phyloP scores from a whole-genome alignment of 139 green algal species.

The Asterochloris erici region DNA sequence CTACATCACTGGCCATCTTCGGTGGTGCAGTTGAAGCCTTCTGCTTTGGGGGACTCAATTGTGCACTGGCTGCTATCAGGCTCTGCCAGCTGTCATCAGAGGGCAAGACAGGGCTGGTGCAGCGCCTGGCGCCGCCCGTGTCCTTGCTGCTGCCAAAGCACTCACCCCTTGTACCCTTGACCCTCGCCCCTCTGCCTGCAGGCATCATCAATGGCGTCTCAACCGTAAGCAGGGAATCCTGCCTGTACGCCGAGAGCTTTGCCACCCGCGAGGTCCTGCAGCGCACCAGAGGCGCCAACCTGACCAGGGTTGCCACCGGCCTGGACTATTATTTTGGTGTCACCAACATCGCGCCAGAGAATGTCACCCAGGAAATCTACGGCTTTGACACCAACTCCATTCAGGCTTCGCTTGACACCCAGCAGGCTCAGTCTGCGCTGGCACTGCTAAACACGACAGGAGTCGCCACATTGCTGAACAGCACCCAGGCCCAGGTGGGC shows the following conservation, averaged over 20 bases:
- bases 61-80: too few relatives aligned
- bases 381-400: conserved; percentile 2
- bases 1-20: too few relatives aligned
- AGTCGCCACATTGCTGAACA: neutral
- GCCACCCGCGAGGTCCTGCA: neutral
- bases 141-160: neutral
- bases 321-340: conserved; percentile 15
- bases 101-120: neutral
- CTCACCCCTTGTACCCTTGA: neutral
- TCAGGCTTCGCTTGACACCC: neutral
- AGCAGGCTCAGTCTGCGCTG: conserved; percentile 1
- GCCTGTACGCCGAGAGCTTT: conserved; percentile 14
- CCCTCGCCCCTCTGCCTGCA: neutral
- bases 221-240: conserved; percentile 6
- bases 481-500: neutral
- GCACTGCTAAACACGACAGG: neutral
- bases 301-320: neutral
- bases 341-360: neutral
- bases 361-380: conserved; percentile 4
- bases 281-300: neutral
- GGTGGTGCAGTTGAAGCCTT: too few relatives aligned
- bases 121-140: neutral
- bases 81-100: too few relatives aligned
- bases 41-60: too few relatives aligned
- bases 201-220: conserved; percentile 9